phyloP scores from a whole-genome alignment of 768 basidiomycete genomes.

The Tulasnella sp. region DNA sequence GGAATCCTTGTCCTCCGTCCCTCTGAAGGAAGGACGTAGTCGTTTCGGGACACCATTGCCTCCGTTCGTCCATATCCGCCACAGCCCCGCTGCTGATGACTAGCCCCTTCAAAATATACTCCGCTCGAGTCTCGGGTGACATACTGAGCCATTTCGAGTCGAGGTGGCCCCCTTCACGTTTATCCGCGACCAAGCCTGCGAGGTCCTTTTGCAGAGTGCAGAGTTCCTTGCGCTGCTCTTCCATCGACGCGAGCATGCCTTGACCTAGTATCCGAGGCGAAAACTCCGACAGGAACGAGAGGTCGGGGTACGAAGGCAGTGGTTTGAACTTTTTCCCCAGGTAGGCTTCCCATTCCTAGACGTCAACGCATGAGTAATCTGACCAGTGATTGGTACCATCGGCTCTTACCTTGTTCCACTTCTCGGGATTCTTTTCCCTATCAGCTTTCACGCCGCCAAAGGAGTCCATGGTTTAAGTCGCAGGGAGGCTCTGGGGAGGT shows the following conservation, averaged over 20 bases:
- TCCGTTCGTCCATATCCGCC: constrained; percentile 13
- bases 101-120: background rate
- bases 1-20: constrained; percentile 4
- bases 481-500: background rate
- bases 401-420: background rate
- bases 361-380: background rate
- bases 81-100: background rate
- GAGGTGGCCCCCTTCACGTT: background rate
- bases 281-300: background rate
- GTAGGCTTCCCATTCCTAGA: background rate
- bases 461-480: background rate
- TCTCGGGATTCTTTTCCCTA: background rate
- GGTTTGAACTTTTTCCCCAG: background rate
- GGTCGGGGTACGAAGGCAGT: background rate
- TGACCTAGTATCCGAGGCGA: background rate
- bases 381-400: background rate
- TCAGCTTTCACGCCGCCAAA: background rate
- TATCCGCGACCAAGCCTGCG: background rate
- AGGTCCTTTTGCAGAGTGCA: background rate
- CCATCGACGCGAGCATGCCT: background rate
- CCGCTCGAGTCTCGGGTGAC: constrained; percentile 11
- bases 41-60: constrained; percentile 13
- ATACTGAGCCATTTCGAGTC: constrained; percentile 17
- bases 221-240: background rate
- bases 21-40: background rate